A percentile compares a stretch with the other conserved stretches of the same genome.
phyloP scores from a whole-genome alignment of 2,329 filamentous ascomycete genomes.

The Microdochium trichocladiopsis region DNA sequence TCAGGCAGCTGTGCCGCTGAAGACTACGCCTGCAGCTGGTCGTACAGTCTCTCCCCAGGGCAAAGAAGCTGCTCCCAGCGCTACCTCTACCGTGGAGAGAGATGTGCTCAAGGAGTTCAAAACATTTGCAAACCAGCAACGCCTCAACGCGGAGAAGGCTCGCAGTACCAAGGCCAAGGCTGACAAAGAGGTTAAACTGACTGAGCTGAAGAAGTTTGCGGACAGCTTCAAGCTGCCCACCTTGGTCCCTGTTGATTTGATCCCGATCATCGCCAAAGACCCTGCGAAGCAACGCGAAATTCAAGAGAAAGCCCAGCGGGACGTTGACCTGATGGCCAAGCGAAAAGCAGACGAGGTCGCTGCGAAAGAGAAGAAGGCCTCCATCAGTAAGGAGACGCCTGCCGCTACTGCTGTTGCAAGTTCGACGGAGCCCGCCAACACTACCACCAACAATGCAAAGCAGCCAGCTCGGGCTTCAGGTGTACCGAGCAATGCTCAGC shows the following conservation, averaged over 20 bases:
- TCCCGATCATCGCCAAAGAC: constrained; percentile 94
- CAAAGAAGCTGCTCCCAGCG: constrained; percentile 39
- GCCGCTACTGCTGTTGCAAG: constrained; percentile 15
- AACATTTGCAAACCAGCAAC: constrained; percentile 52
- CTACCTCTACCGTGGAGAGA: constrained; percentile 52
- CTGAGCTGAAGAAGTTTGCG: constrained; percentile 92
- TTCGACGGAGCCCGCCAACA: not conserved
- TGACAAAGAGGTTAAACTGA: constrained; percentile 88
- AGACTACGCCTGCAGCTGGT: constrained; percentile 28
- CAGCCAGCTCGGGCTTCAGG: not conserved
- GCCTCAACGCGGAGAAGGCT: constrained; percentile 47
- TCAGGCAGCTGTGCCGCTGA: constrained; percentile 16
- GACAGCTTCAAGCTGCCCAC: constrained; percentile 90
- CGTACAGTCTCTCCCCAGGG: constrained; percentile 32
- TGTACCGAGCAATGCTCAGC: constrained; percentile 2
- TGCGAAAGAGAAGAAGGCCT: constrained; percentile 46
- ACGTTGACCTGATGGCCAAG: constrained; percentile 56
- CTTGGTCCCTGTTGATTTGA: constrained; percentile 83
- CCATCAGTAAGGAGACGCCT: constrained; percentile 39
- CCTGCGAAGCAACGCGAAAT: constrained; percentile 92
- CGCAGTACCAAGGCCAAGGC: constrained; percentile 52
- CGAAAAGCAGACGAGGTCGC: constrained; percentile 32
- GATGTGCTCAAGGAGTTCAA: constrained; percentile 59
- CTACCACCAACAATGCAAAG: not conserved
- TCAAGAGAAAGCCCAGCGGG: constrained; percentile 75